Percentiles rank a stretch among this genome's conserved stretches.
These are phyloP conservation scores for Artemisia annua DNA, from an alignment of 129 eudicot species.

Conservation along the genomic window DNA sequence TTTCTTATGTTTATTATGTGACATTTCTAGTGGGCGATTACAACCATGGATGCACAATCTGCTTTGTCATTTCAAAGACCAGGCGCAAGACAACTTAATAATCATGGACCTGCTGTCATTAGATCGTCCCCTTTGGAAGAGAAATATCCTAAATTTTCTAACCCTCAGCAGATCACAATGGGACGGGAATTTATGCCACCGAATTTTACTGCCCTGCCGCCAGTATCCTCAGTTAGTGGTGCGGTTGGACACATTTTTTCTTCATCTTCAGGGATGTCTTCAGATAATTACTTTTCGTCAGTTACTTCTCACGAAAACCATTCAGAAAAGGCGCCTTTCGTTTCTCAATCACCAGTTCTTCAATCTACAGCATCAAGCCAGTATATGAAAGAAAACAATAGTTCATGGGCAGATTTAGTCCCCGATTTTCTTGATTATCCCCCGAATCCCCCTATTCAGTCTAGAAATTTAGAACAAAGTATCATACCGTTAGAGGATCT, in stretches of 20 bases:
- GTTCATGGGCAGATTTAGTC: slow-evolving; percentile 65
- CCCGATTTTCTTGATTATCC: slow-evolving; percentile 69
- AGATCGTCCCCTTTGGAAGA: slow-evolving; percentile 60
- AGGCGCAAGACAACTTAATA: slow-evolving; percentile 51
- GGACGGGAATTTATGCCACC: too few species aligned
- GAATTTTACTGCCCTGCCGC: too few species aligned
- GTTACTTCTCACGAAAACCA: slow-evolving; percentile 50
- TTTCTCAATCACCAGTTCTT: slow-evolving; percentile 58
- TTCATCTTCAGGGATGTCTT: slow-evolving; percentile 69
- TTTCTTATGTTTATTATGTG: slow-evolving; percentile 16
- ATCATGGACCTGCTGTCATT: slow-evolving; percentile 53
- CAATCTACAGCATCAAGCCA: slow-evolving; percentile 61
- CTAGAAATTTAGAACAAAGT: slow-evolving; percentile 48
- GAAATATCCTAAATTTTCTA: slow-evolving; percentile 49
- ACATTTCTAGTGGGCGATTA: slow-evolving; percentile 1
- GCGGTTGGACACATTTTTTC: slow-evolving; percentile 70
- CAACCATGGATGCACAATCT: slow-evolving; percentile 75
- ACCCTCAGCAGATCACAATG: slow-evolving; percentile 41
- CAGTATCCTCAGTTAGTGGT: slow-evolving; percentile 30
- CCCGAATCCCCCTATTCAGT: slow-evolving; percentile 34
- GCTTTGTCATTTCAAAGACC: slow-evolving; percentile 61
- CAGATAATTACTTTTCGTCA: slow-evolving; percentile 74
- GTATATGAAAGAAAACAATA: slow-evolving; percentile 49
- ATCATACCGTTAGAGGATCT: slow-evolving; percentile 53
- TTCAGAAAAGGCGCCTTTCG: slow-evolving; percentile 52